These are phyloP conservation scores for Cystobasidium pallidum DNA, from an alignment of 1,284 basidiomycete genomes.

Conservation along the genomic window DNA sequence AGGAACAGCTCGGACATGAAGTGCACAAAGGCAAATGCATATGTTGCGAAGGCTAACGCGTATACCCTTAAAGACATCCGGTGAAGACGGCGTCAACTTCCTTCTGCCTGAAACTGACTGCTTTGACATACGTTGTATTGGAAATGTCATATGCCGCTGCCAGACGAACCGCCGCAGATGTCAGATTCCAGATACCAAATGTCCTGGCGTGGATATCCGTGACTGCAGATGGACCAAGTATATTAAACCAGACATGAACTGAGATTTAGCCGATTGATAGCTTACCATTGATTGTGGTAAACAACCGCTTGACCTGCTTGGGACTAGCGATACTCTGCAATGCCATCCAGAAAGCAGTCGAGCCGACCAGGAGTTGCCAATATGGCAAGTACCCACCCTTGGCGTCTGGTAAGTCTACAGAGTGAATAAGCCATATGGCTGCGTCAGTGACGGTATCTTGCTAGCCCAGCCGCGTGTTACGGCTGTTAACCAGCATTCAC, in stretches of 20 bases:
- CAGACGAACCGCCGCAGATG: slow-evolving; percentile 75
- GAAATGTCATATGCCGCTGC: slow-evolving; percentile 86
- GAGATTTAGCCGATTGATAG: too few species aligned
- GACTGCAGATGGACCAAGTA: slow-evolving; percentile 61
- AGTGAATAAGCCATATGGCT: not conserved
- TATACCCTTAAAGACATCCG: slow-evolving; percentile 66
- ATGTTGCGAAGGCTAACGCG: slow-evolving; percentile 83
- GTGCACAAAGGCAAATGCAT: slow-evolving; percentile 84
- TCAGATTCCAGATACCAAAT: slow-evolving; percentile 84
- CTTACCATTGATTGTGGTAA: slow-evolving; percentile 60
- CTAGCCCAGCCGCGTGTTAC: too few species aligned
- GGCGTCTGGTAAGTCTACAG: slow-evolving; percentile 27
- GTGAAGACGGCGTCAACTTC: slow-evolving; percentile 5
- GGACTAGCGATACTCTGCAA: slow-evolving; percentile 77
- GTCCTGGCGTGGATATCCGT: slow-evolving; percentile 81
- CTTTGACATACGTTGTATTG: slow-evolving; percentile 67
- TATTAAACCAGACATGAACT: not conserved
- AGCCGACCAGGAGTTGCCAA: slow-evolving; percentile 78
- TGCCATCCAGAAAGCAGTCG: slow-evolving; percentile 79
- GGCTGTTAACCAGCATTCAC: not conserved
- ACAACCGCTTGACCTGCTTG: slow-evolving; percentile 74
- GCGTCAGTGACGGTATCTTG: not conserved
- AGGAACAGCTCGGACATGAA: slow-evolving; percentile 83
- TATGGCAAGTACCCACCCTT: slow-evolving; percentile 63
- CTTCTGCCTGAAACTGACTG: slow-evolving; percentile 33